These are phyloP conservation scores for Calonectria pseudoreteaudii DNA, from an alignment of 2,329 filamentous ascomycete genomes.

Conservation along the genomic window DNA sequence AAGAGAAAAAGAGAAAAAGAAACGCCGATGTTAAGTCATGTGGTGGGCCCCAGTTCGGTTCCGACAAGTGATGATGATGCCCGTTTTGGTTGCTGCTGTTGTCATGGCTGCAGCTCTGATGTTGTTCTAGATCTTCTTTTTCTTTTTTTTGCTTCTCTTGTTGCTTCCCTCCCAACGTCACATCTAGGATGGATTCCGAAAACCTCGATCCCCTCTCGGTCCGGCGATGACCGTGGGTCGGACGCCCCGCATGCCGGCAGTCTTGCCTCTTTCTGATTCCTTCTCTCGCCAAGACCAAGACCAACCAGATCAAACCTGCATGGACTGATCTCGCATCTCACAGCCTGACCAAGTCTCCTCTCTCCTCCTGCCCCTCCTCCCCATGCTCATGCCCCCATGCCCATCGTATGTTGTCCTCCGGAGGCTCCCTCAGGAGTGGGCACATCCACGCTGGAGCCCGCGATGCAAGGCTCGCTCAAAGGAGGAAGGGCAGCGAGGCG, in stretches of 20 bases:
- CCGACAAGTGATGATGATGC: neutral
- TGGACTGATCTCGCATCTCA: slow-evolving; percentile 3
- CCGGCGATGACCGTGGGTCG: slow-evolving; percentile 11
- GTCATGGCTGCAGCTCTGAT: neutral
- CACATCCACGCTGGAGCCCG: neutral
- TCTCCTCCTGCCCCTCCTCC: neutral
- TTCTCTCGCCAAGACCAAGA: neutral
- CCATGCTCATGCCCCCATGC: neutral
- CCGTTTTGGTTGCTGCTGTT: neutral
- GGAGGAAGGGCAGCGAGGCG: slow-evolving; percentile 5
- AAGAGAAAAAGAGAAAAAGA: neutral
- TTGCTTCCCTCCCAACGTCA: neutral
- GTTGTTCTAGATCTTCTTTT: neutral
- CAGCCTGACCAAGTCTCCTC: slow-evolving; percentile 1
- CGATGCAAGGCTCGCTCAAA: slow-evolving; percentile 13
- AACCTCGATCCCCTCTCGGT: neutral
- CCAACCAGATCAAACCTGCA: neutral
- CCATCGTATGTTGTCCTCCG: neutral
- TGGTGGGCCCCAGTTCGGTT: neutral
- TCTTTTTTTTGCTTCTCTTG: neutral
- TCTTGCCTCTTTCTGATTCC: neutral
- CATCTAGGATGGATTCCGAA: neutral
- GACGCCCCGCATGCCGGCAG: slow-evolving; percentile 5
- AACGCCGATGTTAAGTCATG: neutral
- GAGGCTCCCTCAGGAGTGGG: slow-evolving; percentile 2